Percentiles rank a stretch among this genome's conserved stretches.
phyloP scores from a whole-genome alignment of 2,329 filamentous ascomycete species.

The Coleophoma cylindrospora region DNA sequence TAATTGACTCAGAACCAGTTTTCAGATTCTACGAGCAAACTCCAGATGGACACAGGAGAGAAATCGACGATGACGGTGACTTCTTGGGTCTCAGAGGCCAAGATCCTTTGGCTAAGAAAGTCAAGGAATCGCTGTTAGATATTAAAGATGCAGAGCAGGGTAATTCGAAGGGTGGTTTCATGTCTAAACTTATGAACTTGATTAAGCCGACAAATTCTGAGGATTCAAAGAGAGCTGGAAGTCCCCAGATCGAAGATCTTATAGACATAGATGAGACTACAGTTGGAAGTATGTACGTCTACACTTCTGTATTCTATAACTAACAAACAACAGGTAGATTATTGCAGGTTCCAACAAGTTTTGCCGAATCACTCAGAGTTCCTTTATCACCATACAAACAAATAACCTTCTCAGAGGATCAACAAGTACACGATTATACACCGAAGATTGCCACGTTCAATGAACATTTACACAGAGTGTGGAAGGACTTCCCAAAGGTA shows the following conservation, averaged over 20 bases:
- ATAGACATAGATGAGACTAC: no score
- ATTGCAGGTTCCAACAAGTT: background rate
- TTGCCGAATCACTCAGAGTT: background rate
- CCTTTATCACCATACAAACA: background rate
- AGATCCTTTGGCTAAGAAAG: background rate
- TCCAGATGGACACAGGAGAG: conserved; percentile 19
- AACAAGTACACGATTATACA: background rate
- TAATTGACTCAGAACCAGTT: background rate
- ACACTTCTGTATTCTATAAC: background rate
- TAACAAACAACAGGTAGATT: no score
- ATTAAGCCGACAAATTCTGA: no score
- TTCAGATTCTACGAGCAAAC: conserved; percentile 22
- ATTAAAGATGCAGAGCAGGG: background rate
- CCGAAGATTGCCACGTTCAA: background rate
- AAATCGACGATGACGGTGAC: conserved; percentile 15
- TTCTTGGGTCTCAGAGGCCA: background rate
- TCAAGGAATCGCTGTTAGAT: background rate
- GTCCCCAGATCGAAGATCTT: no score
- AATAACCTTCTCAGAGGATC: background rate
- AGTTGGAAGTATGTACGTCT: no score
- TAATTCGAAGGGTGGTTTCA: background rate
- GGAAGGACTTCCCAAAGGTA: background rate
- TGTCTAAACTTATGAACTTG: background rate
- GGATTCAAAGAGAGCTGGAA: background rate
- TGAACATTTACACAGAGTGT: background rate